Base-by-base conservation (phyloP, 345 rosid genomes). In the Aurinia saxatilis region DNA sequence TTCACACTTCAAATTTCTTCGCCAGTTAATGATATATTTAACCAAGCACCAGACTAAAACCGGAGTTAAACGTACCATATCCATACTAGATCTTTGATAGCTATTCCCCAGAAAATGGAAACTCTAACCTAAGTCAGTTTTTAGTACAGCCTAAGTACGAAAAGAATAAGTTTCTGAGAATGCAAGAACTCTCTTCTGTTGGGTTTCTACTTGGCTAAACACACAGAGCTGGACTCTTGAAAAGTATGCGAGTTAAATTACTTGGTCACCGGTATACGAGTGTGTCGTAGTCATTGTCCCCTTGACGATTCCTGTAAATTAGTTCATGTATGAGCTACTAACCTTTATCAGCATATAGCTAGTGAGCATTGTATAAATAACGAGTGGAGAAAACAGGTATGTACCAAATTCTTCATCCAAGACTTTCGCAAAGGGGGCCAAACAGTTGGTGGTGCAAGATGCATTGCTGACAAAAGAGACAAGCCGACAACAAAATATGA, bases 281-380 rank as follows among this genome's bases (percentile, higher is more conserved):
- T 93, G 99, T 13, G 99, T 93, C 9, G 99, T 93, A 57, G 97
- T 93, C 97, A 93, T 93, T 46, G 99, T 85, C 55, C 99, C 99
- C 85, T 90, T 93, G 55, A 93, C 90, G 72, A 90, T 90, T 68
- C 97, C 99, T 90, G 83, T 74, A 63, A 64, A 59, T 15, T 31
- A 50, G 29, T 23, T 33, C 13, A 44, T 18, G n/a, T n/a, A 41
- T 38, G 23, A 53, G 58, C n/a, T 35, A 44, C 0, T 18, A 60
- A 66, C 19, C 31, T 30, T 30, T 19, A n/a, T 38, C 3, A 65
- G 27, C 38, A 66, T 12, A 8, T 50, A 8, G 11, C 35, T 6
- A 6, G 35, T 31, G 13, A 8, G 6, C 44, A 34, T 10, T 18
- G 17, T 45, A 13, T 6, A 25, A 25, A 50, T 19, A 13, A 18